These are phyloP conservation scores for Aegilops bicornis DNA, from an alignment of 176 grass and related monocot species.

Conservation along the genomic window DNA sequence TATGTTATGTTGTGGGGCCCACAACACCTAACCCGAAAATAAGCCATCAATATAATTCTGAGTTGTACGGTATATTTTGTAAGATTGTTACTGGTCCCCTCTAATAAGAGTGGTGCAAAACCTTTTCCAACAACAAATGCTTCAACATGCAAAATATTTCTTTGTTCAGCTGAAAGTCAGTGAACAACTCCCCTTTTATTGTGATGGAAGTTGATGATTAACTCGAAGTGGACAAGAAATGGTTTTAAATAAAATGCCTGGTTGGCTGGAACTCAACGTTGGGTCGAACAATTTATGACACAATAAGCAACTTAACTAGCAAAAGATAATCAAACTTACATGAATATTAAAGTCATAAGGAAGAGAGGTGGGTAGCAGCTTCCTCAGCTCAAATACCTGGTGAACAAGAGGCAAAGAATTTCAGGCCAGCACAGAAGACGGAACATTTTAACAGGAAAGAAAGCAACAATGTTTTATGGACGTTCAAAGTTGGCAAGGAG, in stretches of 20 bases:
- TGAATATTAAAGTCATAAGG: conserved; percentile 99
- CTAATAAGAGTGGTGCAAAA: not conserved
- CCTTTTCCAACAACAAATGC: conserved; percentile 11
- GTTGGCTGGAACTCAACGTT: not conserved
- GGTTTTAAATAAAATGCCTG: not conserved
- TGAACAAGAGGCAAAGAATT: conserved; percentile 24
- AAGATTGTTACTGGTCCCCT: not conserved
- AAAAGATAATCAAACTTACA: conserved; percentile 56
- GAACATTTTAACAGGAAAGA: conserved; percentile 17
- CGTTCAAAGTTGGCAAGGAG: not conserved
- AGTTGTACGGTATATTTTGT: not conserved
- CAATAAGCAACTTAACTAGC: conserved; percentile 20
- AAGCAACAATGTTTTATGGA: not conserved
- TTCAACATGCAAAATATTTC: not conserved
- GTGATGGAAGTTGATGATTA: not conserved
- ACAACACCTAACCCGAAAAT: not conserved
- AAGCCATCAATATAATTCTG: not conserved
- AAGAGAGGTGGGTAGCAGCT: conserved; percentile 86
- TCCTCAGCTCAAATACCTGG: conserved; percentile 92
- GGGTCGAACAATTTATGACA: not conserved
- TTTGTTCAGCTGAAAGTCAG: conserved; percentile 4
- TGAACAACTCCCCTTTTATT: not conserved
- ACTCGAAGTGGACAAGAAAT: not conserved
- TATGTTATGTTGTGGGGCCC: not conserved
- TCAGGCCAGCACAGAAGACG: conserved; percentile 5